A percentile compares a stretch with the other conserved stretches of the same genome.
These are phyloP conservation scores for Penicillium herquei DNA, from an alignment of 495 filamentous ascomycete species.

Conservation along the genomic window DNA sequence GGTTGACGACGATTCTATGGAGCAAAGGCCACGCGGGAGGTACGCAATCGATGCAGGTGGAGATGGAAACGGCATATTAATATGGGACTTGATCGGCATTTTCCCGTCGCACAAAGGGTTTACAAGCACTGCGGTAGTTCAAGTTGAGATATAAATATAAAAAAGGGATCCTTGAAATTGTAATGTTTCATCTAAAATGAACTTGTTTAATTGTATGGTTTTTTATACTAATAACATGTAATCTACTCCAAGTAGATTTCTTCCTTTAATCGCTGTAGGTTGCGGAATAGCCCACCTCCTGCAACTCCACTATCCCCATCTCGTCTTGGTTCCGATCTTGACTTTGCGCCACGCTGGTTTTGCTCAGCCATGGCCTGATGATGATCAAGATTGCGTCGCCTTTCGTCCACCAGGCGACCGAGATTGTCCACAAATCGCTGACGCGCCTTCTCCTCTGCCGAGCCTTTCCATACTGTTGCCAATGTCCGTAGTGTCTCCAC, in stretches of 20 bases:
- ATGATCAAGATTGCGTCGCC: constrained; percentile 55
- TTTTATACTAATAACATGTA: neutral
- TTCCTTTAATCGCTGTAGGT: constrained; percentile 74
- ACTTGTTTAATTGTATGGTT: neutral
- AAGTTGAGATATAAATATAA: neutral
- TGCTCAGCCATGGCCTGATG: constrained; percentile 47
- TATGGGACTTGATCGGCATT: neutral
- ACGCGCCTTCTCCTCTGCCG: constrained; percentile 86
- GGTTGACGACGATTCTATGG: constrained; percentile 4
- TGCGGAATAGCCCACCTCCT: constrained; percentile 76
- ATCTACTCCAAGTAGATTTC: constrained; percentile 60
- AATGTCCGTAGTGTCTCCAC: constrained; percentile 73
- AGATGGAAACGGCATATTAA: constrained; percentile 7
- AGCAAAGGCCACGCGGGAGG: constrained; percentile 19
- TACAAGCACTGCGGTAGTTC: neutral
- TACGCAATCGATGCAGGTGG: constrained; percentile 25
- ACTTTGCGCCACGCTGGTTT: constrained; percentile 21
- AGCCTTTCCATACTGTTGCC: constrained; percentile 83
- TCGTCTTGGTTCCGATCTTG: constrained; percentile 27
- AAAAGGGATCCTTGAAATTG: neutral
- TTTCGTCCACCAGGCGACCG: constrained; percentile 56
- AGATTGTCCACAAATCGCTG: constrained; percentile 77
- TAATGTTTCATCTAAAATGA: neutral
- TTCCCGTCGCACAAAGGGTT: neutral
- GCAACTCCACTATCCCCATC: constrained; percentile 46